Evolutionary conservation across 2,329 filamentous ascomycete species (phyloP).

Genomic region (Trichoderma pleuroti): DNA sequence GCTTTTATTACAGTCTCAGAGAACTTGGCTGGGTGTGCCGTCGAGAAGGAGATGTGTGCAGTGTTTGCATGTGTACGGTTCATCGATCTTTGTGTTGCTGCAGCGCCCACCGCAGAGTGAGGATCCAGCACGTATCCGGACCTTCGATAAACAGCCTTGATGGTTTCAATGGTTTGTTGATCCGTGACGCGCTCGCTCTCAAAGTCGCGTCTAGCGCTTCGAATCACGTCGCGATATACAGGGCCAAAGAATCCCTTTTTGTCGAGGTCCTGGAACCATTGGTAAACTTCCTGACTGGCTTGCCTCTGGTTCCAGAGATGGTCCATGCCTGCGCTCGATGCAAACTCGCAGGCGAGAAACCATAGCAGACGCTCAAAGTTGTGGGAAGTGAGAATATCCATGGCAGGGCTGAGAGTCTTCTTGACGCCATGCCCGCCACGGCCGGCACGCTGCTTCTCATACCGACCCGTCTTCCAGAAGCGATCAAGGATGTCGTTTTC

Average conservation of each 20-base stretch:
- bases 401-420: conserved; percentile 89
- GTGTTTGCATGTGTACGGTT: conserved; percentile 48
- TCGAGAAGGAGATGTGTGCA: conserved; percentile 81
- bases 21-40: conserved; percentile 96
- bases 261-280: conserved; percentile 81
- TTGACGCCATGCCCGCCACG: conserved; percentile 56
- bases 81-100: conserved; percentile 69
- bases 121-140: conserved; percentile 84
- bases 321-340: conserved; percentile 56
- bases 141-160: conserved; percentile 53
- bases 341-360: conserved; percentile 80
- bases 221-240: conserved; percentile 71
- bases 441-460: conserved; percentile 75
- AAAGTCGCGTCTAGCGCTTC: conserved; percentile 69
- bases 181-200: conserved; percentile 73
- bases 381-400: conserved; percentile 95
- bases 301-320: conserved; percentile 64
- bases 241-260: conserved; percentile 72
- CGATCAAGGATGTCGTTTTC: conserved; percentile 96
- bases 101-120: conserved; percentile 83
- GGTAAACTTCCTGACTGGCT: conserved; percentile 70
- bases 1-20: conserved; percentile 78
- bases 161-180: conserved; percentile 63
- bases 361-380: conserved; percentile 96
- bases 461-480: conserved; percentile 87